These are phyloP conservation scores for Leptographium procerum DNA, from an alignment of 2,329 filamentous ascomycete genomes.

Conservation along the genomic window DNA sequence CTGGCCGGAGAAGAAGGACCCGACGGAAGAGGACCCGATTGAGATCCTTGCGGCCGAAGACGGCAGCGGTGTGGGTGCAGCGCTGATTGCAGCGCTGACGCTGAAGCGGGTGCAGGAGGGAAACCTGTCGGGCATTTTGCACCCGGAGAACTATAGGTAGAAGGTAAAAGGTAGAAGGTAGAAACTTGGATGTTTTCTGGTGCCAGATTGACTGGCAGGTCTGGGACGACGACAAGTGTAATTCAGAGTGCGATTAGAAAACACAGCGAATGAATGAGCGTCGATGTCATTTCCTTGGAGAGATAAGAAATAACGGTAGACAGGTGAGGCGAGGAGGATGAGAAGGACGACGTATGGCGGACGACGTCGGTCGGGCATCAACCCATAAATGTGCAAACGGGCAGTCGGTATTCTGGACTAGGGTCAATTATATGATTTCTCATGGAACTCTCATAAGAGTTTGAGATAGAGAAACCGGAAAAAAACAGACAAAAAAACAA, in stretches of 20 bases:
- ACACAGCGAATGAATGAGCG: not conserved
- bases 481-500: slow-evolving; percentile 8
- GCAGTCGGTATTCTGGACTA: slow-evolving; percentile 54
- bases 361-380: slow-evolving; percentile 25
- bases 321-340: not conserved
- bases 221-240: not conserved
- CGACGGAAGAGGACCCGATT: slow-evolving; percentile 73
- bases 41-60: slow-evolving; percentile 87
- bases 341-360: not conserved
- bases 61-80: slow-evolving; percentile 92
- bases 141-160: slow-evolving; percentile 50
- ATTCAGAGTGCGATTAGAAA: not conserved
- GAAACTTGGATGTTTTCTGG: not conserved
- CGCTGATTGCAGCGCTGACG: slow-evolving; percentile 72
- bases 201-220: not conserved
- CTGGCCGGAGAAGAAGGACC: slow-evolving; percentile 63
- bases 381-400: slow-evolving; percentile 62
- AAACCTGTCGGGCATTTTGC: slow-evolving; percentile 52
- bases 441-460: no score
- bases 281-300: not conserved
- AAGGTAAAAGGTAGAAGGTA: slow-evolving; percentile 9
- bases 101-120: slow-evolving; percentile 52
- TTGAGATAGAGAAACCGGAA: not conserved
- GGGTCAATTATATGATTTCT: slow-evolving; percentile 14
- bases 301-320: no score